phyloP scores from a whole-genome alignment of 352 stramenopile species.

The Phytophthora meadii region DNA sequence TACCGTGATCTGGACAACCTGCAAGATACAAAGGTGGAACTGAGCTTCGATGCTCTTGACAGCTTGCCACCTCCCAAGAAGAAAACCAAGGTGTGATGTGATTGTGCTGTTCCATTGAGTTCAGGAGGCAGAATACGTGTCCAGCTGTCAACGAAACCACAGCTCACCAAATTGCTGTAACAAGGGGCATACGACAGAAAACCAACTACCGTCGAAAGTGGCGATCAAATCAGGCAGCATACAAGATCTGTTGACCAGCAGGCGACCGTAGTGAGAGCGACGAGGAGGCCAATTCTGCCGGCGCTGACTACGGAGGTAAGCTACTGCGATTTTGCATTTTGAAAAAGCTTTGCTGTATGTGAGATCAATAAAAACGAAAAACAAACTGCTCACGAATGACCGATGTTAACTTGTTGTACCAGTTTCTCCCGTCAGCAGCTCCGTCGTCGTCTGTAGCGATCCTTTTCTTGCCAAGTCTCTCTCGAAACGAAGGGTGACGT shows the following conservation, averaged over 20 bases:
- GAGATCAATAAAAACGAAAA: conserved; percentile 40
- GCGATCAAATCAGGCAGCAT: conserved; percentile 26
- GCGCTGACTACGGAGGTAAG: conserved; percentile 24
- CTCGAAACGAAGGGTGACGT: conserved; percentile 24
- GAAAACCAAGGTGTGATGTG: conserved; percentile 76
- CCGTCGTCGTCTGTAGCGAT: conserved; percentile 1
- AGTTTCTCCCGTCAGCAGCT: conserved; percentile 25
- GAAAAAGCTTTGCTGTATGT: conserved; percentile 30
- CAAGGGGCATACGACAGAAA: conserved; percentile 20
- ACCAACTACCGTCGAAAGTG: conserved; percentile 27
- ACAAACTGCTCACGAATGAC: conserved; percentile 22
- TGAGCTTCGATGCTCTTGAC: conserved; percentile 84
- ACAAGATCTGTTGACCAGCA: conserved; percentile 26
- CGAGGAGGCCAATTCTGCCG: conserved; percentile 13
- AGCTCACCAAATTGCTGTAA: conserved; percentile 29
- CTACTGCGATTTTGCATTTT: conserved; percentile 38
- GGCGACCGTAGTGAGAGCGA: conserved; percentile 28
- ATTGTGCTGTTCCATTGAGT: conserved; percentile 14
- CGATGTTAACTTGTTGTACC: conserved; percentile 7
- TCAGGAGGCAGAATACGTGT: conserved; percentile 8
- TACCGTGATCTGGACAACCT: conserved; percentile 88
- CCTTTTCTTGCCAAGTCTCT: conserved; percentile 7
- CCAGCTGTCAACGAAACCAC: conserved; percentile 8
- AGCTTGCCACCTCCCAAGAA: conserved; percentile 87
- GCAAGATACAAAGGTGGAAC: conserved; percentile 83